A percentile compares a stretch with the other conserved stretches of the same genome.
These are phyloP conservation scores for Beauveria medogensis DNA, from an alignment of 2,329 filamentous ascomycete species.

Conservation along the genomic window DNA sequence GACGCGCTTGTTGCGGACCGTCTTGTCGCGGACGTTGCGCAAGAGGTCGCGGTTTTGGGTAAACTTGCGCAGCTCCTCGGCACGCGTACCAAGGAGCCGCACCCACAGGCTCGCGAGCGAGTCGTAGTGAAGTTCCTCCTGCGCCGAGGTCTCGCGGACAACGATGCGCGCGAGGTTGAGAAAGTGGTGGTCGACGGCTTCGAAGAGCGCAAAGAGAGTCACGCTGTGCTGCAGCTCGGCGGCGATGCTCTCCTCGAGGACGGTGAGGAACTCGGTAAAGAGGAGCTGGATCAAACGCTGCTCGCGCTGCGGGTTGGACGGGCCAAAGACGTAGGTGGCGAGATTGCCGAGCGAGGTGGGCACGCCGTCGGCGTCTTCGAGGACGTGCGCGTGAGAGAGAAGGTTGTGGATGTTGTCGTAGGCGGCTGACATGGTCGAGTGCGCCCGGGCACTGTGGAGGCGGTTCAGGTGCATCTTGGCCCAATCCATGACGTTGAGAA, in stretches of 20 bases:
- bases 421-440: constrained; percentile 52
- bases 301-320: constrained; percentile 72
- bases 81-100: constrained; percentile 69
- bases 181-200: constrained; percentile 84
- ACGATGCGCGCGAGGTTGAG: constrained; percentile 79
- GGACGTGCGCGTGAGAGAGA: constrained; percentile 55
- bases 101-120: constrained; percentile 81
- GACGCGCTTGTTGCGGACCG: constrained; percentile 78
- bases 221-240: constrained; percentile 75
- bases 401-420: constrained; percentile 80
- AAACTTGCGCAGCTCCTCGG: constrained; percentile 73
- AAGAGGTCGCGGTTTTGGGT: constrained; percentile 82
- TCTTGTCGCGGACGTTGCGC: constrained; percentile 69
- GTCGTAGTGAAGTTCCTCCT: constrained; percentile 74
- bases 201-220: constrained; percentile 80
- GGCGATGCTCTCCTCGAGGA: constrained; percentile 83
- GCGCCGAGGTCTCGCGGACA: constrained; percentile 70
- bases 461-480: constrained; percentile 74
- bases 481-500: constrained; percentile 95
- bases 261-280: constrained; percentile 73
- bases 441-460: constrained; percentile 52
- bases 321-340: constrained; percentile 67
- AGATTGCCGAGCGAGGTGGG: constrained; percentile 63
- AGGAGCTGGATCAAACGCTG: constrained; percentile 74
- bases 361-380: constrained; percentile 44